Conservation (phyloP, 2,329 filamentous ascomycete genomes). For the Fusarium pseudonygamai region DNA sequence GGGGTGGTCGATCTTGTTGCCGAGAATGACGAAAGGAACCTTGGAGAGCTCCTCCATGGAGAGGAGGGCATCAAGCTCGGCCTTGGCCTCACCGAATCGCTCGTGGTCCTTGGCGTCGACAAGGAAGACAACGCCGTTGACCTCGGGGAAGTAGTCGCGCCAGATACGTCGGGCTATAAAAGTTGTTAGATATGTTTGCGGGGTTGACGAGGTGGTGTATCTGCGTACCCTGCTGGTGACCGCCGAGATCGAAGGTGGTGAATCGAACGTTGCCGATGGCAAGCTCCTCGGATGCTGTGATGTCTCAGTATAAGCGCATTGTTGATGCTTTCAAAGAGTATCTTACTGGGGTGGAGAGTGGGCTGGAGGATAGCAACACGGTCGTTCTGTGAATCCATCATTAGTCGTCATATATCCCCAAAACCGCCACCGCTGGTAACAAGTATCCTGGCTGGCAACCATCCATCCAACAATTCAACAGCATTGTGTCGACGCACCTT, state of each 20-base stretch:
- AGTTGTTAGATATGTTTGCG: not conserved
- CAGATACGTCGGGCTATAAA: conserved; percentile 86
- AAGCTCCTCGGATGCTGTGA: conserved; percentile 84
- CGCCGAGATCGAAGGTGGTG: conserved; percentile 92
- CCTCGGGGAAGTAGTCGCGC: conserved; percentile 98
- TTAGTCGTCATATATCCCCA: conserved; percentile 36
- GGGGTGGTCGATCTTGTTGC: conserved; percentile 99
- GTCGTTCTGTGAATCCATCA: conserved; percentile 72
- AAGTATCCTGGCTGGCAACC: not conserved
- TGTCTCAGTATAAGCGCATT: conserved; percentile 24
- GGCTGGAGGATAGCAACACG: conserved; percentile 90
- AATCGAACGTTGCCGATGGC: conserved; percentile 94
- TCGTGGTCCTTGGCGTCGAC: conserved; percentile 98
- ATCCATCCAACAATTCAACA: not conserved
- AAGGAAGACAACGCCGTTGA: conserved; percentile 96
- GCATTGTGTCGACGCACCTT: conserved; percentile 69
- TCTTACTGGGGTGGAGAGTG: conserved; percentile 88
- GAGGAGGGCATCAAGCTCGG: conserved; percentile 93
- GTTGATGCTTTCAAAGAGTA: not conserved
- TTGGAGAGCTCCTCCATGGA: conserved; percentile 97
- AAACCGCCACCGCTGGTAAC: not conserved
- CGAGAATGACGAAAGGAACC: conserved; percentile 94
- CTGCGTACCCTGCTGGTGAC: conserved; percentile 84
- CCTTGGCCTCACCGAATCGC: conserved; percentile 93
- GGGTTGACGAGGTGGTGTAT: not conserved